A percentile compares a stretch with the other conserved stretches of the same genome.
These are phyloP conservation scores for Citrullus amarus DNA, from an alignment of 306 rosid species.

Conservation along the genomic window DNA sequence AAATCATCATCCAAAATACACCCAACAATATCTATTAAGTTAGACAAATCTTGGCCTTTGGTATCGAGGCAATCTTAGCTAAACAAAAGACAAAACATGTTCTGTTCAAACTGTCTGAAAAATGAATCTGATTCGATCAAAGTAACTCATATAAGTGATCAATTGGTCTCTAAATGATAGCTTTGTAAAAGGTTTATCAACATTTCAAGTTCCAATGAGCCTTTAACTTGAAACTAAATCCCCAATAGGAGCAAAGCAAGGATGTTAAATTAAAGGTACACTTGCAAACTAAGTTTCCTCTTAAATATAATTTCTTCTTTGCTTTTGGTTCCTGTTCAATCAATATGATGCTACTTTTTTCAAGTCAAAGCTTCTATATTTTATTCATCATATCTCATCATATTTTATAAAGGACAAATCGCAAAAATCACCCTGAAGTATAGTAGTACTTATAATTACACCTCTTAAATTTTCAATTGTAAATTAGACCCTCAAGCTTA, in stretches of 20 bases:
- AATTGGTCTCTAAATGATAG: not conserved
- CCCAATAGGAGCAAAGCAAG: not conserved
- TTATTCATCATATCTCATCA: not conserved
- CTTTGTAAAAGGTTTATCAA: not conserved
- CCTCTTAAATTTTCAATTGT: too few species aligned
- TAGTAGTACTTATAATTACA: too few species aligned
- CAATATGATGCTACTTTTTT: not conserved
- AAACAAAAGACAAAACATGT: not conserved
- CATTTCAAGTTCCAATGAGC: slow-evolving; percentile 4
- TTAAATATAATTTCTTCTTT: not conserved
- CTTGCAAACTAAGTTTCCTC: not conserved
- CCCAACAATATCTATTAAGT: not conserved
- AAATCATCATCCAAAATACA: not conserved
- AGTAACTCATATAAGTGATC: not conserved
- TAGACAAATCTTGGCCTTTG: not conserved
- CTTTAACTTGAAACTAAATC: not conserved
- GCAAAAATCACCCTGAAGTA: too few species aligned
- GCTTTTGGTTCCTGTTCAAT: not conserved
- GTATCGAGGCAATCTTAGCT: not conserved
- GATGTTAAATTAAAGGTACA: not conserved
- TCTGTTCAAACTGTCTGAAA: not conserved
- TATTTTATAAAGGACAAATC: too few species aligned
- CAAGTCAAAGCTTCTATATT: not conserved
- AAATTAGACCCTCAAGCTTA: too few species aligned
- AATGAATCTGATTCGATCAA: not conserved